Conservation (phyloP, 2,329 filamentous ascomycete species). For the Epichloe hybrida region DNA sequence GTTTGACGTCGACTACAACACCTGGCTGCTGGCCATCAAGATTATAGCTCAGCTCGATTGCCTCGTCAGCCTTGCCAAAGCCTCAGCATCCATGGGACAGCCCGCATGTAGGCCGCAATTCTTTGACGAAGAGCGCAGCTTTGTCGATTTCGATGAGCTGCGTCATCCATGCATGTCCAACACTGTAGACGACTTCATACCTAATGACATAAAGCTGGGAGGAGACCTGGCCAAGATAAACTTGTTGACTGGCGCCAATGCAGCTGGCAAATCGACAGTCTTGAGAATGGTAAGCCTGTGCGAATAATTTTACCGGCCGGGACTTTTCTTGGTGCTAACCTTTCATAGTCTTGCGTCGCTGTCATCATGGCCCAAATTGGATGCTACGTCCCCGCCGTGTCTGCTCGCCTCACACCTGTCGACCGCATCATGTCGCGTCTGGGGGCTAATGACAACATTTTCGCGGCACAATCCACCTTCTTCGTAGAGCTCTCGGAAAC, state of each 20-base stretch:
- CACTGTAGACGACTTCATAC: conserved; percentile 86
- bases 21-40: conserved; percentile 81
- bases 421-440: conserved; percentile 98
- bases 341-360: conserved; percentile 65
- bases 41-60: conserved; percentile 90
- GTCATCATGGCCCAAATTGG: conserved; percentile 97
- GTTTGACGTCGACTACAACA: conserved; percentile 76
- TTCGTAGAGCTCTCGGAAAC: conserved; percentile 96
- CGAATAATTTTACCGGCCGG: background rate
- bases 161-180: conserved; percentile 91
- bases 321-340: background rate
- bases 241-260: conserved; percentile 88
- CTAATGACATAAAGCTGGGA: conserved; percentile 82
- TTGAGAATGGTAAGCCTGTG: conserved; percentile 64
- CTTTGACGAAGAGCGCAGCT: conserved; percentile 68
- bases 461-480: conserved; percentile 93
- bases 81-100: conserved; percentile 69
- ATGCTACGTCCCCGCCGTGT: conserved; percentile 75
- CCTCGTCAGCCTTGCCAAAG: conserved; percentile 81
- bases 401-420: conserved; percentile 73
- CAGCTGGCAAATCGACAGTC: conserved; percentile 92
- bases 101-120: conserved; percentile 86
- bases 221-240: conserved; percentile 73
- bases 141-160: conserved; percentile 84
- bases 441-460: conserved; percentile 97